Percentiles rank a stretch among this genome's conserved stretches.
These are phyloP conservation scores for Olyra latifolia DNA, from an alignment of 176 grass and related monocot genomes.

Conservation along the genomic window DNA sequence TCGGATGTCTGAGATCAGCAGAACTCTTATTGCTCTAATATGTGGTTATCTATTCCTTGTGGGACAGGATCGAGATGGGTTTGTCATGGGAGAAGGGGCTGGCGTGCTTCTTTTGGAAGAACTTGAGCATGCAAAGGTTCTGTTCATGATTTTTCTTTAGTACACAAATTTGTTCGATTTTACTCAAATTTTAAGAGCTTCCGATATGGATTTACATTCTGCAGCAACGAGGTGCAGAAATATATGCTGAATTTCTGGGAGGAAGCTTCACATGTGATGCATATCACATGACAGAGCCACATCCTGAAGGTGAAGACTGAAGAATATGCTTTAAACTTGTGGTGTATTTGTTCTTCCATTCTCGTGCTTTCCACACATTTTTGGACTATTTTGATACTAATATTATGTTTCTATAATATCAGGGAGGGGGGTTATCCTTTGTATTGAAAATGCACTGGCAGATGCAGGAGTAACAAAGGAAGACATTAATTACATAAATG, in stretches of 20 bases:
- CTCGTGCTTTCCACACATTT: conserved; percentile 11
- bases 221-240: conserved; percentile 90
- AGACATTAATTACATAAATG: conserved; percentile 96
- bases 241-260: conserved; percentile 97
- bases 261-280: conserved; percentile 99
- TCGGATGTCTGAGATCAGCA: neutral
- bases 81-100: conserved; percentile 99
- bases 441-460: conserved; percentile 88
- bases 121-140: conserved; percentile 96
- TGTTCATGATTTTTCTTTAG: neutral
- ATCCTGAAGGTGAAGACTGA: conserved; percentile 82
- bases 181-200: conserved; percentile 15
- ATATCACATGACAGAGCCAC: conserved; percentile 98
- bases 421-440: conserved; percentile 94
- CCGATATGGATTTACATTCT: conserved; percentile 20
- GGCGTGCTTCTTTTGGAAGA: conserved; percentile 98
- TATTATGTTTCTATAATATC: conserved; percentile 37
- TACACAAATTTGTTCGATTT: conserved; percentile 3
- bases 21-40: conserved; percentile 7
- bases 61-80: conserved; percentile 91
- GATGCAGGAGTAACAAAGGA: conserved; percentile 78
- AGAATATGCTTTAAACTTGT: conserved; percentile 12
- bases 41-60: neutral
- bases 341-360: conserved; percentile 16
- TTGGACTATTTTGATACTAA: conserved; percentile 10